Percentiles rank a stretch among this genome's conserved stretches.
Conservation (phyloP, 2,329 filamentous ascomycete genomes). For the Pyricularia pennisetigena region DNA sequence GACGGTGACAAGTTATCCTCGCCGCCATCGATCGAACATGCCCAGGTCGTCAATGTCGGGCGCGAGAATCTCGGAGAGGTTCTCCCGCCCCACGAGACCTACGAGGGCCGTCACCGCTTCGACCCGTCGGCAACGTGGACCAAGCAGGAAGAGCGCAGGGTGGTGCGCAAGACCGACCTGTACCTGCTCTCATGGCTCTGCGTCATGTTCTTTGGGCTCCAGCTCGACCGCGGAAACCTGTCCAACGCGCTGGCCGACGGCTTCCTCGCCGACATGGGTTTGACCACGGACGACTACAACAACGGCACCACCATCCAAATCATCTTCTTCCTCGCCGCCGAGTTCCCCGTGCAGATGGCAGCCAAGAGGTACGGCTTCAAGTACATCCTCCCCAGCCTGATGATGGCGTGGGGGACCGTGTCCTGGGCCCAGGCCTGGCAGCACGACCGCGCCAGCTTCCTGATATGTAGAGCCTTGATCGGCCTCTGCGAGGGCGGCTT, state of each 20-base stretch:
- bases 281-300: constrained; percentile 44
- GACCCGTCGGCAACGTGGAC: constrained; percentile 38
- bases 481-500: constrained; percentile 17
- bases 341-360: constrained; percentile 46
- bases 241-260: constrained; percentile 53
- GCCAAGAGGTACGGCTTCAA: constrained; percentile 34
- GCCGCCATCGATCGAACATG: constrained; percentile 13
- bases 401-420: constrained; percentile 17
- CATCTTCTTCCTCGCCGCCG: constrained; percentile 41
- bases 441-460: constrained; percentile 12
- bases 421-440: constrained; percentile 9
- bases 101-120: constrained; percentile 31
- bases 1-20: neutral
- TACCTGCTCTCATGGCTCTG: constrained; percentile 30
- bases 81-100: constrained; percentile 20
- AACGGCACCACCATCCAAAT: constrained; percentile 48
- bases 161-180: constrained; percentile 43
- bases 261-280: constrained; percentile 41
- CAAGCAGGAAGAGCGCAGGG: constrained; percentile 41
- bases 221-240: constrained; percentile 55
- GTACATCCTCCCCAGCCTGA: constrained; percentile 19
- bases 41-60: constrained; percentile 21
- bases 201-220: constrained; percentile 48
- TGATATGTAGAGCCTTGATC: constrained; percentile 14
- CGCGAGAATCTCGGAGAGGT: constrained; percentile 25